Percentiles rank a stretch among this genome's conserved stretches.
These are phyloP conservation scores for Fraxinus excelsior DNA, from an alignment of 257 asterid genomes.

Conservation along the genomic window DNA sequence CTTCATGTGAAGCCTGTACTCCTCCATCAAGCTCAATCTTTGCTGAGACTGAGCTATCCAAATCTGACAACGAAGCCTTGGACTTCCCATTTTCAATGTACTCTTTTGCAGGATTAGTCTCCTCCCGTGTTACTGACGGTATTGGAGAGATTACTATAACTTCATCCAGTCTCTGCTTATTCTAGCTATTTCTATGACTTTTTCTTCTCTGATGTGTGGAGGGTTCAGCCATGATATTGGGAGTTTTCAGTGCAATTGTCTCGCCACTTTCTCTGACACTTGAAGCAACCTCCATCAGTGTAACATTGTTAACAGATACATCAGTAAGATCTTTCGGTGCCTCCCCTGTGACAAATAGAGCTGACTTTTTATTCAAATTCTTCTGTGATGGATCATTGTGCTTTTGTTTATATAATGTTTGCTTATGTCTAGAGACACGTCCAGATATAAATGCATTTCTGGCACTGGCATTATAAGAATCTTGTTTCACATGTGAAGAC, in stretches of 20 bases:
- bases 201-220: conserved; percentile 59
- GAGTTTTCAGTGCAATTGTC: conserved; percentile 35
- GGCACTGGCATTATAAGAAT: conserved; percentile 28
- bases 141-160: conserved; percentile 34
- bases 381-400: conserved; percentile 44
- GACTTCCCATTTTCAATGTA: conserved; percentile 26
- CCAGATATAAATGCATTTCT: conserved; percentile 30
- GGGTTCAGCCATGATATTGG: conserved; percentile 42
- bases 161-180: conserved; percentile 59
- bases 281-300: conserved; percentile 32
- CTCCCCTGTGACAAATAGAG: conserved; percentile 33
- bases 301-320: conserved; percentile 32
- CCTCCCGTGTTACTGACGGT: conserved; percentile 33
- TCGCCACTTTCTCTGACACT: conserved; percentile 38
- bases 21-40: conserved; percentile 37
- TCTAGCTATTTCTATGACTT: conserved; percentile 50
- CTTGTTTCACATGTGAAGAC: conserved; percentile 39
- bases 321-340: conserved; percentile 34
- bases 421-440: conserved; percentile 47
- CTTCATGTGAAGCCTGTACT: conserved; percentile 27
- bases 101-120: conserved; percentile 12
- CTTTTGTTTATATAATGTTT: conserved; percentile 55
- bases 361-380: conserved; percentile 42
- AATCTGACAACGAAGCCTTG: conserved; percentile 40
- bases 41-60: conserved; percentile 38